These are phyloP conservation scores for Ogataea naganishii DNA, from an alignment of 805 yeast species.

Conservation along the genomic window DNA sequence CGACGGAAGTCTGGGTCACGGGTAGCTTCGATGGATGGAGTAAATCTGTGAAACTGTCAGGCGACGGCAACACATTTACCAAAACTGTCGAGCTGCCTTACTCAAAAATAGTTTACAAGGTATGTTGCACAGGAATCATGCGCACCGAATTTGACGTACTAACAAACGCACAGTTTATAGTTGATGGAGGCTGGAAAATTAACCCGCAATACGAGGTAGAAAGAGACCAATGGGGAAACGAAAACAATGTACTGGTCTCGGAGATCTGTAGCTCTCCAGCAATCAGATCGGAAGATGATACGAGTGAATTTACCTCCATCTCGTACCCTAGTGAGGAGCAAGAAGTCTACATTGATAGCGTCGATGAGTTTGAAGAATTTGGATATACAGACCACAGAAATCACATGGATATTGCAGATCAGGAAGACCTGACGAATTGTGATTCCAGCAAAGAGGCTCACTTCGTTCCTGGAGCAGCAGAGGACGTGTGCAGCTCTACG, in stretches of 20 bases:
- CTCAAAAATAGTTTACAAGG: conserved; percentile 36
- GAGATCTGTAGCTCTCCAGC: conserved; percentile 6
- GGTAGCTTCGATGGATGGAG: conserved; percentile 57
- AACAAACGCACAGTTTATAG: conserved; percentile 30
- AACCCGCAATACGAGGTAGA: conserved; percentile 29
- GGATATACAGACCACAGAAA: not conserved
- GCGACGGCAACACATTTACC: conserved; percentile 31
- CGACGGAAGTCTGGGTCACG: conserved; percentile 41
- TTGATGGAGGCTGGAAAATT: conserved; percentile 48
- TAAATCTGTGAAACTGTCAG: conserved; percentile 32
- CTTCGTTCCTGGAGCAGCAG: no score
- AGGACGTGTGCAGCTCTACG: no score
- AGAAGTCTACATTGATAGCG: conserved; percentile 2
- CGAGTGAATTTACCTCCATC: conserved; percentile 24
- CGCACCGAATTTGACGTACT: not conserved
- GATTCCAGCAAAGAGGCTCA: not conserved
- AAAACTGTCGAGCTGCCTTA: conserved; percentile 34
- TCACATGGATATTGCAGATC: not conserved
- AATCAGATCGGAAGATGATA: conserved; percentile 11
- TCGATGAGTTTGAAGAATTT: conserved; percentile 1
- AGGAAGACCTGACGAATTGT: not conserved
- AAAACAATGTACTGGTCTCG: conserved; percentile 40
- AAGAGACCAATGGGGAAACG: conserved; percentile 35
- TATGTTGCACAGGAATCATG: conserved; percentile 1
- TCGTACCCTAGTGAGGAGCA: conserved; percentile 17